Conservation (phyloP, 192 early-diverging fungal species). For the Mortierella claussenii region DNA sequence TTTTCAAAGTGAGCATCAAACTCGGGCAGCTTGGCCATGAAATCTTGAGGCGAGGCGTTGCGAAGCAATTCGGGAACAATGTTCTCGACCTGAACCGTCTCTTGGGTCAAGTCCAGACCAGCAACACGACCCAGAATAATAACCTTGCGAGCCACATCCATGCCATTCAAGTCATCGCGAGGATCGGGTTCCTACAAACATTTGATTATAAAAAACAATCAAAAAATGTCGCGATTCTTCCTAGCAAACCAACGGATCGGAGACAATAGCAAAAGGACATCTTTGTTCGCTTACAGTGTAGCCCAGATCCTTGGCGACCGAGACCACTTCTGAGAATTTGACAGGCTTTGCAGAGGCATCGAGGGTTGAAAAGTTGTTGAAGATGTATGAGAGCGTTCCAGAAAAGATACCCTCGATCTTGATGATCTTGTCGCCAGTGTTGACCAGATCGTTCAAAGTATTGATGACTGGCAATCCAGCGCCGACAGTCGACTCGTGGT, state of each 20-base stretch:
- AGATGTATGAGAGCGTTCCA: slow-evolving; percentile 97
- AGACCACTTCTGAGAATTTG: slow-evolving; percentile 90
- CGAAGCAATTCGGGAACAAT: slow-evolving; percentile 93
- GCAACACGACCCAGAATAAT: slow-evolving; percentile 88
- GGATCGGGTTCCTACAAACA: slow-evolving; percentile 89
- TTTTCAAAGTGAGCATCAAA: slow-evolving; percentile 88
- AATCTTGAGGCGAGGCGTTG: slow-evolving; percentile 75
- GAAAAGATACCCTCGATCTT: slow-evolving; percentile 98
- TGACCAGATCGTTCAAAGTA: slow-evolving; percentile 90
- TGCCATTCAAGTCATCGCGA: slow-evolving; percentile 97
- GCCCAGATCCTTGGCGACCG: slow-evolving; percentile 89
- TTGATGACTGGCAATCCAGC: slow-evolving; percentile 95
- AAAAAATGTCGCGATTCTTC: background rate
- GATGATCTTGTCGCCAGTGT: slow-evolving; percentile 91
- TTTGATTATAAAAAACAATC: slow-evolving; percentile 3
- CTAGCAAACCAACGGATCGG: too few relatives aligned
- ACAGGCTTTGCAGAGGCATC: slow-evolving; percentile 57
- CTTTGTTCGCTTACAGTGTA: slow-evolving; percentile 75
- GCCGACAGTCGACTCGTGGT: slow-evolving; percentile 97
- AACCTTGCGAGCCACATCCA: slow-evolving; percentile 99
- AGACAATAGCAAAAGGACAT: background rate
- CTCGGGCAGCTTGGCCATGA: slow-evolving; percentile 85
- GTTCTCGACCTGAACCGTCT: slow-evolving; percentile 91
- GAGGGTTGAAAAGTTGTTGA: slow-evolving; percentile 93
- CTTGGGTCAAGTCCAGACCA: slow-evolving; percentile 80